These are phyloP conservation scores for Trametes coccinea DNA, from an alignment of 768 basidiomycete species.

Conservation along the genomic window DNA sequence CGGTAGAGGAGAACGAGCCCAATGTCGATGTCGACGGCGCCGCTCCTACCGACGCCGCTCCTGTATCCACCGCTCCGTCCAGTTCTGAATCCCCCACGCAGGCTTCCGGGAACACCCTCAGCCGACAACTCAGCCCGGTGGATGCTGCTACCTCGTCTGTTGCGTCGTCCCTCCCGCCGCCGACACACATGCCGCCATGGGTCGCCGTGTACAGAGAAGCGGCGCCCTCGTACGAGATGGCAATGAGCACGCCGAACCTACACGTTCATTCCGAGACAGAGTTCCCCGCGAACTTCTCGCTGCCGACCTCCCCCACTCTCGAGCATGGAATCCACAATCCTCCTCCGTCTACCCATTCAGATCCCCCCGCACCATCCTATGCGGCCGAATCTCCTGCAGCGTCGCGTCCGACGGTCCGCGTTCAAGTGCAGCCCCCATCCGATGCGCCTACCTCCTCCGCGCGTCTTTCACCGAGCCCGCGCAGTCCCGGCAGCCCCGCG, in stretches of 20 bases:
- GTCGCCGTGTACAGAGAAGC: conserved; percentile 1
- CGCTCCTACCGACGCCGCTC: not conserved
- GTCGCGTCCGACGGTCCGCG: not conserved
- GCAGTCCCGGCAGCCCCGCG: not conserved
- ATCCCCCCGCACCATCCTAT: not conserved
- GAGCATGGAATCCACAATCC: not conserved
- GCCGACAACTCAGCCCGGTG: conserved; percentile 1
- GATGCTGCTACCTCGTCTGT: not conserved
- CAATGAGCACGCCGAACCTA: conserved; percentile 17
- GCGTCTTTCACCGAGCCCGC: not conserved
- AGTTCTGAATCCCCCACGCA: not conserved
- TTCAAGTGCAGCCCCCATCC: not conserved
- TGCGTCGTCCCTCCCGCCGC: not conserved
- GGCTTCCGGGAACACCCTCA: not conserved
- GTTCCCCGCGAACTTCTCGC: not conserved
- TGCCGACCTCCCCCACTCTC: conserved; percentile 9
- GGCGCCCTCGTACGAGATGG: conserved; percentile 14
- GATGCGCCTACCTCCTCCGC: not conserved
- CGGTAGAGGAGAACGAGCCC: conserved; percentile 14
- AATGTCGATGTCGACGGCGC: not conserved
- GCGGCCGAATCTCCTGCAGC: not conserved
- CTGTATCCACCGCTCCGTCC: not conserved
- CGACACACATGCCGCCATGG: not conserved
- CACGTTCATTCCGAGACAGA: not conserved
- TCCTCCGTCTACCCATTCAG: not conserved